Percentiles rank a stretch among this genome's conserved stretches.
Evolutionary conservation across 139 green algal genomes (phyloP).

Genomic region (Tetraselmis striata): DNA sequence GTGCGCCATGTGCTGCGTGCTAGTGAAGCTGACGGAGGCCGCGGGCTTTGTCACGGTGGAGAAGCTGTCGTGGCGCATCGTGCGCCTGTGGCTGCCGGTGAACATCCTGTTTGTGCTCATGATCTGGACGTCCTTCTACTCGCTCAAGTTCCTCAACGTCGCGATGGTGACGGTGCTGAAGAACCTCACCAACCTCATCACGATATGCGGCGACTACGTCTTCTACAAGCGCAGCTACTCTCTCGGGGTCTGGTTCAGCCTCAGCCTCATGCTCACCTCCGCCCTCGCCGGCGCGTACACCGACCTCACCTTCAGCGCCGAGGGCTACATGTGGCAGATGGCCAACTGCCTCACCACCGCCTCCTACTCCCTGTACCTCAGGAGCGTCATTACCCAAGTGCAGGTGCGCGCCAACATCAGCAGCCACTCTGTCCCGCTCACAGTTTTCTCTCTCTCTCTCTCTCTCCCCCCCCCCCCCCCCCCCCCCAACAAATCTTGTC

Average conservation of each 20-base stretch:
- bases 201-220: constrained; percentile 69
- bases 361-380: constrained; percentile 73
- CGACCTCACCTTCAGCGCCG: constrained; percentile 71
- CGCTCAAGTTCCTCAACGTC: constrained; percentile 66
- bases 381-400: constrained; percentile 74
- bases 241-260: constrained; percentile 54
- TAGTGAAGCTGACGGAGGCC: constrained; percentile 51
- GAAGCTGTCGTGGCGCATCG: constrained; percentile 21
- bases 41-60: constrained; percentile 59
- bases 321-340: constrained; percentile 80
- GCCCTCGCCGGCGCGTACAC: constrained; percentile 66
- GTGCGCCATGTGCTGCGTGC: constrained; percentile 54
- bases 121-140: constrained; percentile 74
- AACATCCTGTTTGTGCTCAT: constrained; percentile 94
- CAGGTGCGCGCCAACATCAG: constrained; percentile 4
- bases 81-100: constrained; percentile 75
- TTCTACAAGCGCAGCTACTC: constrained; percentile 60
- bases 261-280: constrained; percentile 75
- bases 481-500: no score
- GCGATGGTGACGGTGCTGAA: constrained; percentile 84
- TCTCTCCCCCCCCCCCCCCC: no score
- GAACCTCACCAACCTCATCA: constrained; percentile 88
- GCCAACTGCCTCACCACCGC: constrained; percentile 83
- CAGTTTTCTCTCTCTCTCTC: no score
- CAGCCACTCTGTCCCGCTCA: no score